Conservation (phyloP, 2,329 filamentous ascomycete species). For the Fusarium illudens region DNA sequence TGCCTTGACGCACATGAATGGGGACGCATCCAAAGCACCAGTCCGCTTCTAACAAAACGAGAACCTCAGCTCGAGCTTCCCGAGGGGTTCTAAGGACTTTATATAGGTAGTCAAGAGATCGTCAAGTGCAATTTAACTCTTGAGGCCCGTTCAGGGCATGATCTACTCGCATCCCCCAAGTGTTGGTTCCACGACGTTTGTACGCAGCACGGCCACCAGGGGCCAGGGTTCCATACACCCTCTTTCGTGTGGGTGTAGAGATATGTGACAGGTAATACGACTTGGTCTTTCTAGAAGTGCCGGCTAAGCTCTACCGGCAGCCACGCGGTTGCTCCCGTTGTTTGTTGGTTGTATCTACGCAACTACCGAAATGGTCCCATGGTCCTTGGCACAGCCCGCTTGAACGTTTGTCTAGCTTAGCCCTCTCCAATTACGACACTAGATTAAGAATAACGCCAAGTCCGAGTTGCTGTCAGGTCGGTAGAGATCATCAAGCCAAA, state of each 20-base stretch:
- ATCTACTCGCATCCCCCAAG: not conserved
- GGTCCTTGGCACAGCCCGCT: not conserved
- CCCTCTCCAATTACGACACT: not conserved
- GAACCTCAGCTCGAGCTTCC: slow-evolving; percentile 37
- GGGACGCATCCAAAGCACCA: slow-evolving; percentile 48
- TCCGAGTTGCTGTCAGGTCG: not conserved
- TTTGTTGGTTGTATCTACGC: not conserved
- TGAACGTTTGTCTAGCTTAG: not conserved
- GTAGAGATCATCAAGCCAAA: not conserved
- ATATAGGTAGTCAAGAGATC: not conserved
- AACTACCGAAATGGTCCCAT: not conserved
- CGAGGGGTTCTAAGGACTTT: not conserved
- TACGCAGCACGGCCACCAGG: not conserved
- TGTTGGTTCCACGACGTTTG: not conserved
- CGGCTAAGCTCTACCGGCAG: not conserved
- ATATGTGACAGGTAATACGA: not conserved
- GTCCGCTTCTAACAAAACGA: slow-evolving; percentile 52
- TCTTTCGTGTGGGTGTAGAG: not conserved
- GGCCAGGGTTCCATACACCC: not conserved
- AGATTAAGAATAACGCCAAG: not conserved
- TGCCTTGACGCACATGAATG: slow-evolving; percentile 65
- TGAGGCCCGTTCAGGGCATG: not conserved
- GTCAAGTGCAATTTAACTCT: not conserved
- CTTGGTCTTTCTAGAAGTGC: not conserved
- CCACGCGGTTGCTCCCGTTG: not conserved